phyloP scores from a whole-genome alignment of 2,329 filamentous ascomycete genomes.

The Helotiales sp. region DNA sequence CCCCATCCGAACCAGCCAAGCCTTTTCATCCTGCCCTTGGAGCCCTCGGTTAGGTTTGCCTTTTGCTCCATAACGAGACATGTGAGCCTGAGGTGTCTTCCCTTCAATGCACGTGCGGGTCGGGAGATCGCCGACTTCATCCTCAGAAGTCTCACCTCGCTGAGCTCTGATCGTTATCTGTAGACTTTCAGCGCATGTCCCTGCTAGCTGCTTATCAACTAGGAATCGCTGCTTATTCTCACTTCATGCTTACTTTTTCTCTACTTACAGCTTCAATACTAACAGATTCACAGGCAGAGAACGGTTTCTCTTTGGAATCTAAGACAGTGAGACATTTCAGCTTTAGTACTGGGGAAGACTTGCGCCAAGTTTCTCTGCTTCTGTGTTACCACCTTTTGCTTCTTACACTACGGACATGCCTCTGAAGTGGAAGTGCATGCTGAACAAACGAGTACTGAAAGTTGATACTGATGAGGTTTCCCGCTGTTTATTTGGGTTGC shows the following conservation, averaged over 20 bases:
- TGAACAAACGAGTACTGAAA: no score
- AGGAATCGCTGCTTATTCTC: neutral
- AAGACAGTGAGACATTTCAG: neutral
- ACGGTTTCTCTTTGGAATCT: neutral
- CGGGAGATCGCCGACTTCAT: neutral
- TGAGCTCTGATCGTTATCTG: no score
- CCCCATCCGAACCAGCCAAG: no score
- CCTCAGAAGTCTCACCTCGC: neutral
- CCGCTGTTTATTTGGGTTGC: no score
- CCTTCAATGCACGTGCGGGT: neutral
- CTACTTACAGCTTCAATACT: neutral
- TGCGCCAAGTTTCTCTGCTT: no score
- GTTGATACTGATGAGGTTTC: no score
- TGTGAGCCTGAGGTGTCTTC: neutral
- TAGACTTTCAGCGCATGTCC: neutral
- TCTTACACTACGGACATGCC: no score
- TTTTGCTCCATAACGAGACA: neutral
- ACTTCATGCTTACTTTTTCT: neutral
- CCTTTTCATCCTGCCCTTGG: neutral
- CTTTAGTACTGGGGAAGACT: no score
- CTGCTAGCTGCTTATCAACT: neutral
- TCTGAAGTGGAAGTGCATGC: no score
- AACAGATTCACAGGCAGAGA: neutral
- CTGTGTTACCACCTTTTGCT: no score
- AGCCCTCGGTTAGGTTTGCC: neutral